Conservation (phyloP, 352 stramenopile genomes). For the Aphanomyces invadans region DNA sequence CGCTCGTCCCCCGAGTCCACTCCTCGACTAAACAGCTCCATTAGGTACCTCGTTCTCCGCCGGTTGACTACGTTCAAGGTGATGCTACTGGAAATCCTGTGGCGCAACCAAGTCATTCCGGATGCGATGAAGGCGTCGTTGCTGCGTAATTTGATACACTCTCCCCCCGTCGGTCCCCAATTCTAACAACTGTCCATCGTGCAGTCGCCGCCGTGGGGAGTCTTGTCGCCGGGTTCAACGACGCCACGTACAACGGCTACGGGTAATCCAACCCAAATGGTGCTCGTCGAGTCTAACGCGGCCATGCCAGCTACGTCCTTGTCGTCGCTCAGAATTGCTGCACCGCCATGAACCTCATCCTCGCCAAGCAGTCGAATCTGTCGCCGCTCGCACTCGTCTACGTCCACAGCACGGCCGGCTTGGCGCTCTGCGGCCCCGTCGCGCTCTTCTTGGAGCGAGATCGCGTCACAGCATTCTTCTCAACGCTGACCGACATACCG, state of each 20-base stretch:
- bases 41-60: slow-evolving; percentile 53
- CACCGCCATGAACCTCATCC: slow-evolving; percentile 47
- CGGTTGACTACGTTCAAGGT: slow-evolving; percentile 66
- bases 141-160: slow-evolving; percentile 31
- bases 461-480: slow-evolving; percentile 31
- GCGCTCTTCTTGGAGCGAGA: slow-evolving; percentile 39
- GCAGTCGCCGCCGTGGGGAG: slow-evolving; percentile 53
- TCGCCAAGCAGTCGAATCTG: slow-evolving; percentile 57
- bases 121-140: slow-evolving; percentile 49
- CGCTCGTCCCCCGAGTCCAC: slow-evolving; percentile 7
- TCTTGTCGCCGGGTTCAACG: slow-evolving; percentile 46
- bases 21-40: not conserved
- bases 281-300: not conserved
- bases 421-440: slow-evolving; percentile 36
- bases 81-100: slow-evolving; percentile 68
- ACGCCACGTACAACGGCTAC: slow-evolving; percentile 35
- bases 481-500: slow-evolving; percentile 25
- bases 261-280: not conserved
- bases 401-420: slow-evolving; percentile 43
- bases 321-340: slow-evolving; percentile 65
- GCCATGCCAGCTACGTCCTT: slow-evolving; percentile 38
- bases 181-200: not conserved
- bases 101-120: slow-evolving; percentile 52
- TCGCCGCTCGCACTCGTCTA: slow-evolving; percentile 46
- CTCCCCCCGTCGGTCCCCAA: not conserved